Percentiles rank a stretch among this genome's conserved stretches.
Evolutionary conservation across 1,284 basidiomycete genomes (phyloP).

Genomic region (Phylloboletellus chloephorus): DNA sequence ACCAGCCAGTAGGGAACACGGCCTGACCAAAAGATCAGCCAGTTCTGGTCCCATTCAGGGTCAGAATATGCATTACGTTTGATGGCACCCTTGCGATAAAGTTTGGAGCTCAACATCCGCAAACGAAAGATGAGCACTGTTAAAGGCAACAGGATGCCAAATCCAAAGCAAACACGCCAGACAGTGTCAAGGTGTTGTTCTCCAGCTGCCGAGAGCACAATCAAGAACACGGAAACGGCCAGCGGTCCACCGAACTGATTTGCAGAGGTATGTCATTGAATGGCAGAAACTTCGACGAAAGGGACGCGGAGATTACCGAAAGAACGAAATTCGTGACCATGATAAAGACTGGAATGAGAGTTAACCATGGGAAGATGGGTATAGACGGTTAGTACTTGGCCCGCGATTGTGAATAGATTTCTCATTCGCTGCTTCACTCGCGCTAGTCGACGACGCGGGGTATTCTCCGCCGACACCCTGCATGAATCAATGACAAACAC

Average conservation of each 20-base stretch:
- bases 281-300: conserved; percentile 1
- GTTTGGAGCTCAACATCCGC: conserved; percentile 62
- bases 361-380: conserved; percentile 3
- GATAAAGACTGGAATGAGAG: conserved; percentile 48
- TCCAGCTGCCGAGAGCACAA: conserved; percentile 65
- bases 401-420: conserved; percentile 57
- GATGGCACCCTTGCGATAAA: conserved; percentile 64
- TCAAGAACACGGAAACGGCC: conserved; percentile 65
- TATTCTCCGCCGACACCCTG: conserved; percentile 76
- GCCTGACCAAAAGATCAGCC: conserved; percentile 32
- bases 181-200: conserved; percentile 61
- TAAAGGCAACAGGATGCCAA: conserved; percentile 64
- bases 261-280: conserved; percentile 13
- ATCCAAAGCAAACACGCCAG: conserved; percentile 73
- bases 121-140: conserved; percentile 70
- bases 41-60: neutral
- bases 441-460: conserved; percentile 63
- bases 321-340: conserved; percentile 73
- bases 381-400: conserved; percentile 38
- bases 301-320: conserved; percentile 31
- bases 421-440: conserved; percentile 72
- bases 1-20: conserved; percentile 61
- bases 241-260: conserved; percentile 62
- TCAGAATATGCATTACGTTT: conserved; percentile 38
- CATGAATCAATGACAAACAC: conserved; percentile 6